phyloP scores from a whole-genome alignment of 495 filamentous ascomycete genomes.

The Penicillium roqueforti region DNA sequence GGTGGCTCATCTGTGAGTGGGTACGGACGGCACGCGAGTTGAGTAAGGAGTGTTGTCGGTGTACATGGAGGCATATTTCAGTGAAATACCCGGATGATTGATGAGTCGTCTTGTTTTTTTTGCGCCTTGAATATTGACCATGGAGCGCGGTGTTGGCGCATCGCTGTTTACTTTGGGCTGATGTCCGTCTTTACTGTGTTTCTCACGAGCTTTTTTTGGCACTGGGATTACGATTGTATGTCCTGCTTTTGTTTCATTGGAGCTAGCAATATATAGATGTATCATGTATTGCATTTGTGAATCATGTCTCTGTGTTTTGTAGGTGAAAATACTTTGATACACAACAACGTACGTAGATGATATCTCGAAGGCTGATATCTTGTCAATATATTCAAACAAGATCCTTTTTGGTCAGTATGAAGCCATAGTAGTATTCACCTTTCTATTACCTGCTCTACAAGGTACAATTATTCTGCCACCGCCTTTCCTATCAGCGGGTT shows the following conservation, averaged over 20 bases:
- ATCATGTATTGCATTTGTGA: neutral
- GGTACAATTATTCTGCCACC: constrained; percentile 23
- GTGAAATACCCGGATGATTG: constrained; percentile 26
- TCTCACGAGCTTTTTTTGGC: neutral
- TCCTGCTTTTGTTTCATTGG: constrained; percentile 9
- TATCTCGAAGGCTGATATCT: neutral
- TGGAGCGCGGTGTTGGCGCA: constrained; percentile 40
- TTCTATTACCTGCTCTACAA: neutral
- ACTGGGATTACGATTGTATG: constrained; percentile 15
- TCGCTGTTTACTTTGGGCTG: constrained; percentile 18
- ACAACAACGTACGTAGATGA: neutral
- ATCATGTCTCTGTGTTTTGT: neutral
- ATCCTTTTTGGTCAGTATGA: neutral
- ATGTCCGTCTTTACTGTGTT: constrained; percentile 12
- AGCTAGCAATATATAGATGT: constrained; percentile 18
- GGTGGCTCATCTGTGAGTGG: constrained; percentile 12
- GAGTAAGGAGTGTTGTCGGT: neutral
- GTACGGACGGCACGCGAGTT: constrained; percentile 16
- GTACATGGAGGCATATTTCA: constrained; percentile 9
- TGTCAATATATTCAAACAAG: neutral
- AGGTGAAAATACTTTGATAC: neutral
- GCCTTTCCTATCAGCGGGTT: constrained; percentile 10
- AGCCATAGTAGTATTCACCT: neutral
- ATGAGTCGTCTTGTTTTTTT: constrained; percentile 18
- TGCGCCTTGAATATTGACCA: constrained; percentile 31